These are phyloP conservation scores for Tylopilus sp. DNA, from an alignment of 1,284 basidiomycete species.

Conservation along the genomic window DNA sequence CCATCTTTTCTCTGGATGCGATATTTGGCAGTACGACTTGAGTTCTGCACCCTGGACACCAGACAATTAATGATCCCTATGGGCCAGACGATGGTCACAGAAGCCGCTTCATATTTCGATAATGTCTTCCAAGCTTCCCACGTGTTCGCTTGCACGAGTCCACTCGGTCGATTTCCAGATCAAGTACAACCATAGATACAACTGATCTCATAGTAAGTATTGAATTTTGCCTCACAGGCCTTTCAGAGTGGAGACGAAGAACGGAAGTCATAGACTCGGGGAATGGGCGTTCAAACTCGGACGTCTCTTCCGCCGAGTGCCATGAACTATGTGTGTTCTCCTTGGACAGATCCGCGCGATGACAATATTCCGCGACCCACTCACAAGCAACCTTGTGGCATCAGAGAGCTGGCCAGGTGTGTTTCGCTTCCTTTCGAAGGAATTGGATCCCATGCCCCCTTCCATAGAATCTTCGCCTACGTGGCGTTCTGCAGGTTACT, in stretches of 20 bases:
- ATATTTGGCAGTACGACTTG: conserved; percentile 41
- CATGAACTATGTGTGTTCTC: conserved; percentile 19
- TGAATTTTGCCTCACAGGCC: conserved; percentile 24
- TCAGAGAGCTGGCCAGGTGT: conserved; percentile 34
- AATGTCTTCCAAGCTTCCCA: conserved; percentile 45
- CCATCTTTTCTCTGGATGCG: conserved; percentile 36
- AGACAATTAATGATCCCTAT: conserved; percentile 18
- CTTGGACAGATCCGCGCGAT: conserved; percentile 27
- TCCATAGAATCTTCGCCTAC: conserved; percentile 41
- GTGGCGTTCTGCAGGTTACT: conserved; percentile 40
- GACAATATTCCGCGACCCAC: conserved; percentile 22
- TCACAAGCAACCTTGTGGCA: conserved; percentile 32
- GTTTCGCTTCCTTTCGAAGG: conserved; percentile 19
- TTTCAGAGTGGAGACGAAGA: conserved; percentile 4
- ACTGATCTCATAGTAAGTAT: conserved; percentile 20
- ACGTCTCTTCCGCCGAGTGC: conserved; percentile 23
- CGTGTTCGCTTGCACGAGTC: conserved; percentile 32
- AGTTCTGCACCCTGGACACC: conserved; percentile 12
- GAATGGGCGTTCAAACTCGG: conserved; percentile 16
- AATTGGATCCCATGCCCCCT: conserved; percentile 11
- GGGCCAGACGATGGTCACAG: conserved; percentile 33
- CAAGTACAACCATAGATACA: neutral
- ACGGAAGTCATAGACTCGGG: conserved; percentile 7
- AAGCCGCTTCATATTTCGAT: conserved; percentile 39
- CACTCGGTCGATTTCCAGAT: conserved; percentile 7